These are phyloP conservation scores for Chalara sp. DNA, from an alignment of 2,329 filamentous ascomycete species.

Conservation along the genomic window DNA sequence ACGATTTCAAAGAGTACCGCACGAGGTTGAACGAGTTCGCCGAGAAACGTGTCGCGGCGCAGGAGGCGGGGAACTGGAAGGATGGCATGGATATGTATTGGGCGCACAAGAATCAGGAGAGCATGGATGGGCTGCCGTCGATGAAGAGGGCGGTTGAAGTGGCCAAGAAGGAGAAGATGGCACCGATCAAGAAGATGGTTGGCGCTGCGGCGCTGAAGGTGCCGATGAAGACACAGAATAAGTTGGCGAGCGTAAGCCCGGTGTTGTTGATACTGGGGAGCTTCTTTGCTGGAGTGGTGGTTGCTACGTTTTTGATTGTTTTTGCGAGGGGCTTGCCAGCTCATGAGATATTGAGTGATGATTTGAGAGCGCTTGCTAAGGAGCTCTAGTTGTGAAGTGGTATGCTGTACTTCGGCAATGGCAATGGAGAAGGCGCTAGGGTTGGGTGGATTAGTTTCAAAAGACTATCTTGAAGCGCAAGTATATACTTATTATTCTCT, in stretches of 20 bases:
- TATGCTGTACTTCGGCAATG: no score
- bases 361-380: no score
- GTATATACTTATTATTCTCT: no score
- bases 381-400: no score
- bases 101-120: slow-evolving; percentile 14
- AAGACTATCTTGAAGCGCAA: no score
- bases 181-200: slow-evolving; percentile 19
- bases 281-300: background rate
- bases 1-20: slow-evolving; percentile 13
- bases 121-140: slow-evolving; percentile 15
- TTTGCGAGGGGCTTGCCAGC: background rate
- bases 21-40: slow-evolving; percentile 15
- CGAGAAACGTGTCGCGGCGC: slow-evolving; percentile 13
- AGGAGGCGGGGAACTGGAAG: slow-evolving; percentile 11
- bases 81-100: slow-evolving; percentile 19
- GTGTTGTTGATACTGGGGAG: background rate
- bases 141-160: slow-evolving; percentile 12
- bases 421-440: no score
- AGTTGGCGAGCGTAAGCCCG: background rate
- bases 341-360: no score
- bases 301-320: background rate
- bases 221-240: background rate
- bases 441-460: no score
- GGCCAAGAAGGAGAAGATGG: slow-evolving; percentile 10
- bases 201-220: background rate